Percentiles rank a stretch among this genome's conserved stretches.
phyloP scores from a whole-genome alignment of 345 rosid species.

The Noccaea caerulescens region DNA sequence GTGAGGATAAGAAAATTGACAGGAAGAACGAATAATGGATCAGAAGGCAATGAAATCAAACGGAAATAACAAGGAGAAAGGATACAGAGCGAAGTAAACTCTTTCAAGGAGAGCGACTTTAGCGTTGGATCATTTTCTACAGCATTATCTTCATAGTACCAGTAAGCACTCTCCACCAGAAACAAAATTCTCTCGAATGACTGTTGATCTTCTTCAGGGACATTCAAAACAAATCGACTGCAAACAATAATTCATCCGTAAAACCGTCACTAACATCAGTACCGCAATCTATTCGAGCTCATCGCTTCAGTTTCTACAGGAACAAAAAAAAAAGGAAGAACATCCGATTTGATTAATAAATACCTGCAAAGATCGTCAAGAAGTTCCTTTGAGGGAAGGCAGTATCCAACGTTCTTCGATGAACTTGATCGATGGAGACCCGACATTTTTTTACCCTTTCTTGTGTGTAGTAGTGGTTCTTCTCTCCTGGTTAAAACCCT shows the following conservation, averaged over 20 bases:
- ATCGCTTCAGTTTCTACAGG: conserved; percentile 20
- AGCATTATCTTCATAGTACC: conserved; percentile 97
- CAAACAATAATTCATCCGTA: conserved; percentile 21
- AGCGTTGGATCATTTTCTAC: conserved; percentile 90
- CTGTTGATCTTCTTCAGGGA: conserved; percentile 96
- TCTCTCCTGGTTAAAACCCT: conserved; percentile 34
- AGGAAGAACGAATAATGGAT: too few species aligned
- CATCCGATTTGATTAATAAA: neutral
- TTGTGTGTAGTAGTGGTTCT: conserved; percentile 21
- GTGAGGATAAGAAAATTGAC: too few species aligned
- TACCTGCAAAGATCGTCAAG: conserved; percentile 99
- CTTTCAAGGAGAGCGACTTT: conserved; percentile 85
- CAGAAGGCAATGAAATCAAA: too few species aligned
- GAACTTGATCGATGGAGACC: conserved; percentile 73
- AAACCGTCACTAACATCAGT: conserved; percentile 15
- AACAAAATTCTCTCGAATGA: conserved; percentile 96
- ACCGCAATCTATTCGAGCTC: conserved; percentile 7
- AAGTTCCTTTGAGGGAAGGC: conserved; percentile 90
- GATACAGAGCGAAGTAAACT: conserved; percentile 93
- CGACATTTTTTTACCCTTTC: conserved; percentile 50
- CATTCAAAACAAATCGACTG: conserved; percentile 98
- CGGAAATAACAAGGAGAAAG: conserved; percentile 34
- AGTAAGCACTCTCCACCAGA: conserved; percentile 95
- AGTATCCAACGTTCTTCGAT: conserved; percentile 70
- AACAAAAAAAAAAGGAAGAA: neutral